Conservation (phyloP, 306 rosid genomes). For the Medicago arabica region DNA sequence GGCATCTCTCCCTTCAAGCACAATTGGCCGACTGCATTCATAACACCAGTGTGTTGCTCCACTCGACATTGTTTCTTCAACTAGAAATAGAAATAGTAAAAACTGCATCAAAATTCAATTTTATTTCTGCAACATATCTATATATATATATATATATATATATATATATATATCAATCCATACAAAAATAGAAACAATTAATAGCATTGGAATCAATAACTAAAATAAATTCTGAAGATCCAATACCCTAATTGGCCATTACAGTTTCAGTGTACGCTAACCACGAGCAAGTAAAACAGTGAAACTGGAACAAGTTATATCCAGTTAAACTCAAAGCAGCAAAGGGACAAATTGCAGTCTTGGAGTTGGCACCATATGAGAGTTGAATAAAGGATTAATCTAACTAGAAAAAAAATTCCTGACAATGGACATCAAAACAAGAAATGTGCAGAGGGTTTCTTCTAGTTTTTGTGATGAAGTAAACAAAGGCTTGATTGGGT, state of each 20-base stretch:
- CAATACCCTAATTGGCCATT: slow-evolving; percentile 20
- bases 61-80: slow-evolving; percentile 61
- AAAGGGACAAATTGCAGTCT: background rate
- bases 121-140: slow-evolving; percentile 20
- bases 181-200: slow-evolving; percentile 14
- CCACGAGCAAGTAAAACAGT: slow-evolving; percentile 13
- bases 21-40: slow-evolving; percentile 55
- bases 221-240: slow-evolving; percentile 13
- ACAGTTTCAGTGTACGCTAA: slow-evolving; percentile 8
- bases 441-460: background rate
- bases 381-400: background rate
- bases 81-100: slow-evolving; percentile 16
- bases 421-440: background rate
- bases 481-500: background rate
- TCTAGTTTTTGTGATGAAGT: background rate
- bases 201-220: slow-evolving; percentile 25
- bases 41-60: slow-evolving; percentile 81
- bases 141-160: too few relatives aligned
- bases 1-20: slow-evolving; percentile 49
- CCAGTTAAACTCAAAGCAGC: slow-evolving; percentile 20
- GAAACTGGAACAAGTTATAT: slow-evolving; percentile 2
- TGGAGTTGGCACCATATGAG: slow-evolving; percentile 2
- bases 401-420: background rate
- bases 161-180: background rate
- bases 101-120: slow-evolving; percentile 36